A percentile compares a stretch with the other conserved stretches of the same genome.
These are phyloP conservation scores for Daedalea quercina DNA, from an alignment of 768 basidiomycete genomes.

Conservation along the genomic window DNA sequence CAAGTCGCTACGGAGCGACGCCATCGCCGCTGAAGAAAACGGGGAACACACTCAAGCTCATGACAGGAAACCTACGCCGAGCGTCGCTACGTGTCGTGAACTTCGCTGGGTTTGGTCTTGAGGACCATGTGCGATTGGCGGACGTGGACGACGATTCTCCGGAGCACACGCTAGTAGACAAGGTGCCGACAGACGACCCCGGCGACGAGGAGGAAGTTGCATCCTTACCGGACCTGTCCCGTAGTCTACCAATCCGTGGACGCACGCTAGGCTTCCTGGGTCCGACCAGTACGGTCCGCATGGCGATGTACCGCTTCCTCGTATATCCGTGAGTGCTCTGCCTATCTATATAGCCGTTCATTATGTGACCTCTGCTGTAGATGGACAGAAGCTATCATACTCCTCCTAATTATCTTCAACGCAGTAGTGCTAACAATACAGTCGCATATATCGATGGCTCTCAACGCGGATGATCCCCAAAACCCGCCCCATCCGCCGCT, in stretches of 20 bases:
- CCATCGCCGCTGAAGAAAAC: conserved; percentile 59
- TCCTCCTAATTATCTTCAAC: conserved; percentile 78
- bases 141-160: conserved; percentile 34
- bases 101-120: conserved; percentile 53
- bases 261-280: conserved; percentile 74
- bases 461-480: conserved; percentile 34
- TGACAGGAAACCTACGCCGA: conserved; percentile 51
- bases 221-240: conserved; percentile 34
- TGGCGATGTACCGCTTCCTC: conserved; percentile 60
- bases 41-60: conserved; percentile 48
- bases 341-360: neutral
- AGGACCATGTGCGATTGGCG: conserved; percentile 48
- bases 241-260: conserved; percentile 57
- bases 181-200: conserved; percentile 22
- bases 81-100: conserved; percentile 82
- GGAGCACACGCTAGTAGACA: conserved; percentile 13
- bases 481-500: conserved; percentile 26
- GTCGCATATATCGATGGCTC: conserved; percentile 53
- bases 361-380: conserved; percentile 29
- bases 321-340: conserved; percentile 55
- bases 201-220: conserved; percentile 20
- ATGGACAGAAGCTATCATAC: conserved; percentile 82
- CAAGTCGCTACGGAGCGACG: conserved; percentile 44
- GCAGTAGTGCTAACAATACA: conserved; percentile 80
- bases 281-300: conserved; percentile 56